A percentile compares a stretch with the other conserved stretches of the same genome.
Conservation (phyloP, 257 asterid genomes). For the Salvia rosmarinus region DNA sequence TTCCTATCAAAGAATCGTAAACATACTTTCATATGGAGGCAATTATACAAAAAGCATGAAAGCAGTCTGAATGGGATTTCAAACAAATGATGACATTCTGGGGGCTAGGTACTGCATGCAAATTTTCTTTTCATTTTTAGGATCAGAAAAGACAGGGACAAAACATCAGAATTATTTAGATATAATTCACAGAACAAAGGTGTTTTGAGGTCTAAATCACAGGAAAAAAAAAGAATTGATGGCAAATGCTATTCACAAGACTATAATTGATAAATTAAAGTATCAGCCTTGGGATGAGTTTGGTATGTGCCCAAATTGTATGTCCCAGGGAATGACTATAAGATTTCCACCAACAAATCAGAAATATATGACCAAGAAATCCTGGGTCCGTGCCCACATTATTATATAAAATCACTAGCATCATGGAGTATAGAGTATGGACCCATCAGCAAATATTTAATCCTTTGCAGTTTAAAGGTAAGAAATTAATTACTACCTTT, state of each 20-base stretch:
- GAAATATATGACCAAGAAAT: not conserved
- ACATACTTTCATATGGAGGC: too few relatives aligned
- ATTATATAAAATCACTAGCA: not conserved
- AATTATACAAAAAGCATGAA: not conserved
- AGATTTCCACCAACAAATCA: not conserved
- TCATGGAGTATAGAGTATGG: not conserved
- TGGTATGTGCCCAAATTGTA: not conserved
- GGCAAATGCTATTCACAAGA: not conserved
- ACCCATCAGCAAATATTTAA: conserved; percentile 9
- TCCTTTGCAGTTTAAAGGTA: conserved; percentile 9
- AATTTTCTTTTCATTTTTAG: not conserved
- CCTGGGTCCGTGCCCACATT: not conserved
- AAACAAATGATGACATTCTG: conserved; percentile 10
- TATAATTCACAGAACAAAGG: not conserved
- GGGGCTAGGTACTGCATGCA: not conserved
- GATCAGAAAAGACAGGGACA: not conserved
- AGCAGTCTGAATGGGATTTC: not conserved
- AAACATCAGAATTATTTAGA: not conserved
- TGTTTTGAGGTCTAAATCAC: not conserved
- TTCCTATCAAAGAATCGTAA: too few relatives aligned
- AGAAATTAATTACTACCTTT: conserved; percentile 56
- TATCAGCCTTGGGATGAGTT: not conserved
- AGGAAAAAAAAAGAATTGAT: not conserved
- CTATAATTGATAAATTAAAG: not conserved
- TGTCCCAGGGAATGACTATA: not conserved